Evolutionary conservation across 2,329 filamentous ascomycete genomes (phyloP), one percentile per base, ranked within the genome.

Genomic region (Onygenales sp.): DNA sequence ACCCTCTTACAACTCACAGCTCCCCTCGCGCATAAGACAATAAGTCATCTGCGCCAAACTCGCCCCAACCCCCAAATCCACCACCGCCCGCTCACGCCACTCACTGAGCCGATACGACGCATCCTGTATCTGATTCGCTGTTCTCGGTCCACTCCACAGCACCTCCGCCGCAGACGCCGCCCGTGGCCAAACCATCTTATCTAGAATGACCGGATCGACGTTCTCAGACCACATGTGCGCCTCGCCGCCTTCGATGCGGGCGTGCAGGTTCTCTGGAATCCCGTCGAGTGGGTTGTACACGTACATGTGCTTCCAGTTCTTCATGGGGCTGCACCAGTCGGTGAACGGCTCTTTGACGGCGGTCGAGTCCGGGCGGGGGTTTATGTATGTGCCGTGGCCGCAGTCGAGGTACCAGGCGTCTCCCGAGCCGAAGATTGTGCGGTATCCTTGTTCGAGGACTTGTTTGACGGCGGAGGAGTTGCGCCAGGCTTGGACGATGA

Each of bases 291-390:
- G 89, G 65, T 95, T 85, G 68, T 92, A 87, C 17, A 82, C 80
- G 75, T 95, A 95, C 55, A 92, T 78, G 32, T 88, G 75, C 6
- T 83, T 80, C 90, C 90, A 95, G 72, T 81, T 87, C 74, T 95
- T 89, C 64, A 77, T 77, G 1, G 90, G 90, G 0, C 75, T 66
- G 62, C 54, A 68, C 64, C n/a, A 67, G n/a, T 43, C 64, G 55
- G 57, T 41, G 43, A 54, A 59, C 9, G 58, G 56, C 11, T 54
- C 53, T 35, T 53, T 43, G 39, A 59, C 33, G 10, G 36, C 36
- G 6, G 11, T 45, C 5, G 57, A 58, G 27, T 52, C 50, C n/a
- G 43, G 52, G 31, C 64, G 63, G 4, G 63, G 65, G 45, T 66
- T 67, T 51, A 69, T 61, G 62, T 68, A 68, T 0, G 60, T 64